A percentile compares a stretch with the other conserved stretches of the same genome.
Evolutionary conservation across 176 grass and related monocot genomes (phyloP).

Genomic region (Sorghum bicolor): Sorghum_bicolor_NCBIv3 NC_012873.2:58146501-58147000

Average conservation of each 20-base stretch:
- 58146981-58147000: not conserved
- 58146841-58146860: not conserved
- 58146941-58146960: not conserved
- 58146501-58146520: not conserved
- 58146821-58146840: not conserved
- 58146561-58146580: not conserved
- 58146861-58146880: slow-evolving; percentile 4
- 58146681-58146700: no score
- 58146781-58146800: not conserved
- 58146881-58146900: not conserved
- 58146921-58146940: not conserved
- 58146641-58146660: not conserved
- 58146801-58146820: not conserved
- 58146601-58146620: not conserved
- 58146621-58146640: not conserved
- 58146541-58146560: not conserved
- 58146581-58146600: not conserved
- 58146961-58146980: not conserved
- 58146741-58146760: not conserved
- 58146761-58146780: not conserved
- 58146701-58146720: no score
- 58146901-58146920: not conserved
- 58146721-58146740: not conserved
- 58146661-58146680: not conserved
- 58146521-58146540: not conserved